Evolutionary conservation across 345 rosid genomes (phyloP), one percentile per base, ranked within the genome.

Genomic region (Schrenkiella parvula): DNA sequence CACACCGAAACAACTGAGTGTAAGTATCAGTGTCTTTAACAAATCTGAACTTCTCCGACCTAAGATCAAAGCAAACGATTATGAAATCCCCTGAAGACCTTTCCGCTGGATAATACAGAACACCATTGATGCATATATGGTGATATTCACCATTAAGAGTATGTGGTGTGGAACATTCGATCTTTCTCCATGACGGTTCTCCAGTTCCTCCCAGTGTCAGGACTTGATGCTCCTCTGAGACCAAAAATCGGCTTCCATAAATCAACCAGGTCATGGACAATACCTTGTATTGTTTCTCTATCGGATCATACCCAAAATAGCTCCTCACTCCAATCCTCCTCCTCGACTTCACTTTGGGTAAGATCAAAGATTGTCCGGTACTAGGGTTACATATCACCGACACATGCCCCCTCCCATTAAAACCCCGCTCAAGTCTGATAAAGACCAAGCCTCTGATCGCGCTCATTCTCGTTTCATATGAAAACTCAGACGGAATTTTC

Each of bases 121-220:
- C 17, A 13, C 32, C 55, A 23, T 13, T 6, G 55, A 50, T 50
- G 32, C 55, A 50, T 50, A 50, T 23, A 50, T 1, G 2, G 13
- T 2, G 3, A 5, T 1, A 1, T 0, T 0, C 0, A n/a, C n/a
- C n/a, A n/a, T n/a, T n/a, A 50, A 4, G 1, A 2, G 0, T 1
- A 25, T 13, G 56, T 4, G 17, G 17, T 51, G 25, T 13, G 31
- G 10, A 32, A 51, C 56, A 23, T 13, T 25, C 32, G 14, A 2
- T 1, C 28, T 5, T 51, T 51, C 56, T 51, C 56, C 28, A 26
- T 25, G 18, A 0, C 32, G 25, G 56, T 23, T 51, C 13, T 32
- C 5, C 32, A 23, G 18, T 51, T 23, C 17, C 28, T 50, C 29
- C 17, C 13, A 51, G 6, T 6, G 56, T 51, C 17, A 51, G 32